Evolutionary conservation across 2,329 filamentous ascomycete species (phyloP), one percentile per base, ranked within the genome.

Genomic region (Botryotinia convoluta): DNA sequence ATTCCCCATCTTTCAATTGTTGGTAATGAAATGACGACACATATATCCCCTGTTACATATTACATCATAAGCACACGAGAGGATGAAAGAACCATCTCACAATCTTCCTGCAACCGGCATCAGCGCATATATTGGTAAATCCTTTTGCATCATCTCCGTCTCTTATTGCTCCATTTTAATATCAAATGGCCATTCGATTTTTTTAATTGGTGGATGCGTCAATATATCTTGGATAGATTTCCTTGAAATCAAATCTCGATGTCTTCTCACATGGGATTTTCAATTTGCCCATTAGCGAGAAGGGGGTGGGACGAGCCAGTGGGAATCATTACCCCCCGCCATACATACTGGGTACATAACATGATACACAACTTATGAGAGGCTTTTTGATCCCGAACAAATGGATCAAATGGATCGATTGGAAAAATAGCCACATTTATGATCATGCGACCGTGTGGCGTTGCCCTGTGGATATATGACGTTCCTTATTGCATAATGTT

Each of bases 11-110:
- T 51, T n/a, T 45, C 26, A 65, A 51, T 57, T 57, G 45, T 54
- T 54, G 45, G 64, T 12, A 42, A 68, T 68, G 64, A 57, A 42
- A 68, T 68, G 64, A 57, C 35, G 45, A 54, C 64, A 68, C 26
- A 64, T 22, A 22, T 54, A 26, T 39, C 20, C 64, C 64, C 32
- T 54, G 64, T 29, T 54, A 22, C 32, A 42, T 39, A 68, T 68
- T 68, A 39, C 64, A 68, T 68, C 64, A 68, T 68, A 68, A 26
- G n/a, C n/a, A n/a, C 22, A 12, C 18, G 6, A 39, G 14, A 67
- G 29, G 45, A 48, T 39, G 64, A 18, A 37, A 35, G 20, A 54
- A 37, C 51, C 51, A 54, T n/a, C 63, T 39, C 44, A 37, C 29
- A 67, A 62, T 39, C 35, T 39, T 39, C 26, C 60, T 42, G 59